These are phyloP conservation scores for Nasturtium officinale DNA, from an alignment of 345 rosid species.

Conservation along the genomic window DNA sequence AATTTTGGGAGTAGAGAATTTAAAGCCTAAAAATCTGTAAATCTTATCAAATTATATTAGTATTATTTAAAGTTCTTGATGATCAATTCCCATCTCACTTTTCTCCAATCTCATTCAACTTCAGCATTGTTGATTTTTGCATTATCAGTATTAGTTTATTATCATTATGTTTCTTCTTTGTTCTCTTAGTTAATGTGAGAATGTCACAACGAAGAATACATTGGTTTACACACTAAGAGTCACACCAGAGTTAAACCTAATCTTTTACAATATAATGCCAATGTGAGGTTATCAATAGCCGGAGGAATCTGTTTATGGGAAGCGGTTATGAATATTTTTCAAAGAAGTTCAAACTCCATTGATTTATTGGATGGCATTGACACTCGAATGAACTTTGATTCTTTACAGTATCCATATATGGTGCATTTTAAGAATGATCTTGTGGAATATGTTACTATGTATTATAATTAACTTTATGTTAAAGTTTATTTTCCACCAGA, in stretches of 20 bases:
- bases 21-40: background rate
- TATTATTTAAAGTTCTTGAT: background rate
- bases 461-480: constrained; percentile 46
- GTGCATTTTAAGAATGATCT: constrained; percentile 71
- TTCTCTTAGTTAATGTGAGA: background rate
- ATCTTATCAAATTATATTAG: too few relatives aligned
- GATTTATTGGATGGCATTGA: constrained; percentile 66
- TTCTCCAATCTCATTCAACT: background rate
- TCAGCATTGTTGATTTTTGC: too few relatives aligned
- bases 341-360: constrained; percentile 59
- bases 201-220: background rate
- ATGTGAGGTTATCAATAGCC: constrained; percentile 77
- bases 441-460: constrained; percentile 54
- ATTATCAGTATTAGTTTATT: too few relatives aligned
- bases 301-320: constrained; percentile 93
- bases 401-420: constrained; percentile 68
- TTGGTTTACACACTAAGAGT: constrained; percentile 79
- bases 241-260: constrained; percentile 72
- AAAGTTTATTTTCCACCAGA: constrained; percentile 75
- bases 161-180: background rate
- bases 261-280: constrained; percentile 67
- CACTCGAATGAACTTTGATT: constrained; percentile 69
- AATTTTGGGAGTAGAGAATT: background rate
- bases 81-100: background rate
- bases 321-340: constrained; percentile 71